A percentile compares a stretch with the other conserved stretches of the same genome.
Evolutionary conservation across 176 grass and related monocot genomes (phyloP).

Genomic region (Cocos nucifera): DNA sequence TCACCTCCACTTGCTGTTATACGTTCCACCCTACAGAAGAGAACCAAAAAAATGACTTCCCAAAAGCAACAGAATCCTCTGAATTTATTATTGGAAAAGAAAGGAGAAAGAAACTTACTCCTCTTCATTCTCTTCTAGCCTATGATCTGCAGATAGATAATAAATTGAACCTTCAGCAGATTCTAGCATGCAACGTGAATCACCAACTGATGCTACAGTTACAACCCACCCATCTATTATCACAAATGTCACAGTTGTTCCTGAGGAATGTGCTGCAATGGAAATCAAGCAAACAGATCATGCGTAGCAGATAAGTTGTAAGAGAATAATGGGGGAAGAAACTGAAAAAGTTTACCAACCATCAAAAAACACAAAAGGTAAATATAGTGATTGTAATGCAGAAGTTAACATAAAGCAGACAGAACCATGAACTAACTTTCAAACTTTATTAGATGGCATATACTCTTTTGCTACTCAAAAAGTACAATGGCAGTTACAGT

Average conservation of each 20-base stretch:
- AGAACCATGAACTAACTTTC: no score
- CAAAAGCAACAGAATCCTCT: neutral
- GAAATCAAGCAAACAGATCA: neutral
- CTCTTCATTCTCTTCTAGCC: conserved; percentile 69
- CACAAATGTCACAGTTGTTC: conserved; percentile 88
- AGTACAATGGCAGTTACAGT: no score
- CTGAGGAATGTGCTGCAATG: conserved; percentile 54
- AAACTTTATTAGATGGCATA: no score
- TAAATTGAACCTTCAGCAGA: conserved; percentile 74
- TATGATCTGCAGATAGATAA: conserved; percentile 75
- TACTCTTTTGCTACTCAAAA: no score
- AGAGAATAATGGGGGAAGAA: no score
- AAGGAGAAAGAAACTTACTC: conserved; percentile 44
- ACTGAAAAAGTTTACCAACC: no score
- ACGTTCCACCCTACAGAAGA: conserved; percentile 51
- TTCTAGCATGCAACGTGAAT: conserved; percentile 87
- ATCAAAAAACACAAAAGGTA: no score
- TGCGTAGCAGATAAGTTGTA: no score
- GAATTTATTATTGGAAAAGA: no score
- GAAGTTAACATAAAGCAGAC: no score
- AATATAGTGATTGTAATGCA: no score
- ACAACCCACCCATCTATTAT: conserved; percentile 94
- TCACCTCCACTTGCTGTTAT: conserved; percentile 70
- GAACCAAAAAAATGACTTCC: neutral
- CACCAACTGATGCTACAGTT: conserved; percentile 80